Evolutionary conservation across 1,139 yeast species (phyloP).

Genomic region (Pichia sp.): DNA sequence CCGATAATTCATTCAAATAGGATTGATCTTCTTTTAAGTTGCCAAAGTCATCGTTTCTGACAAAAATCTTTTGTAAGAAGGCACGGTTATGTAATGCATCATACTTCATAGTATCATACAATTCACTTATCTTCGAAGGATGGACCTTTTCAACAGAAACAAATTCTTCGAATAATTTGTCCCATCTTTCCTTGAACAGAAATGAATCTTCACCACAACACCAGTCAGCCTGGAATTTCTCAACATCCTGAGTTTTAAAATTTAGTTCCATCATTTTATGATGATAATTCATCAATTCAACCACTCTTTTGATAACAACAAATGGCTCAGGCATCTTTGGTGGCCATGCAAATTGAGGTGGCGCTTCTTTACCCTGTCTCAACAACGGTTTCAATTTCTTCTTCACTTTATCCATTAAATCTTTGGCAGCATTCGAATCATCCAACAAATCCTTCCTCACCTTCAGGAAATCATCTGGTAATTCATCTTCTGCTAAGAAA

Average conservation of each 20-base stretch:
- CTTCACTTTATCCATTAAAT: slow-evolving; percentile 94
- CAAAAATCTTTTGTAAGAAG: slow-evolving; percentile 77
- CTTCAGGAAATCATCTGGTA: slow-evolving; percentile 75
- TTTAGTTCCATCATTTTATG: slow-evolving; percentile 79
- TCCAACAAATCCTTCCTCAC: slow-evolving; percentile 89
- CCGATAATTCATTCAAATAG: slow-evolving; percentile 34
- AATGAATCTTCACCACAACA: slow-evolving; percentile 95
- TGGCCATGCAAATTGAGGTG: slow-evolving; percentile 99
- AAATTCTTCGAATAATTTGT: slow-evolving; percentile 89
- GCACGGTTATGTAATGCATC: slow-evolving; percentile 95
- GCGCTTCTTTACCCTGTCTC: slow-evolving; percentile 95
- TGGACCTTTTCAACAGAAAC: slow-evolving; percentile 92
- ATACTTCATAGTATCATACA: slow-evolving; percentile 97
- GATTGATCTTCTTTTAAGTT: slow-evolving; percentile 17
- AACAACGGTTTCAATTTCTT: slow-evolving; percentile 91
- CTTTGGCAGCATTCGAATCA: slow-evolving; percentile 98
- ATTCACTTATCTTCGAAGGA: slow-evolving; percentile 93
- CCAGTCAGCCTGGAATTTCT: slow-evolving; percentile 75
- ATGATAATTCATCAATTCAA: slow-evolving; percentile 93
- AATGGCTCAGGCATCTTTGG: slow-evolving; percentile 97
- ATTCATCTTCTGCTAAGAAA: slow-evolving; percentile 64
- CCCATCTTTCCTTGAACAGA: slow-evolving; percentile 94
- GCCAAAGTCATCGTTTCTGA: slow-evolving; percentile 46
- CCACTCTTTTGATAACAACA: slow-evolving; percentile 86
- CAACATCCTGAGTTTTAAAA: slow-evolving; percentile 62